These are phyloP conservation scores for Cercospora zeina DNA, from an alignment of 2,329 filamentous ascomycete species.

Conservation along the genomic window DNA sequence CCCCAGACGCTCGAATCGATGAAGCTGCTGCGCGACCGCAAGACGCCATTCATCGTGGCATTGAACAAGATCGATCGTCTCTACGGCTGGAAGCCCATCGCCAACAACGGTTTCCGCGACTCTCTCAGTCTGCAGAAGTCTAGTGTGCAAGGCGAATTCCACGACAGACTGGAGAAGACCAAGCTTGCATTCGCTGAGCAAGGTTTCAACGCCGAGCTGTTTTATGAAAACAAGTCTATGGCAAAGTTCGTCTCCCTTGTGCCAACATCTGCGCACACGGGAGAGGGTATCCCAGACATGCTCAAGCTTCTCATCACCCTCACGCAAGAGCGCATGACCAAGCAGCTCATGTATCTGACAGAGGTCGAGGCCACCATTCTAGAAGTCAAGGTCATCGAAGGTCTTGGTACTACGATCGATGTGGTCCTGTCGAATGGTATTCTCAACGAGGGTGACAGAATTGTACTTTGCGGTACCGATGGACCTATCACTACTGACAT, in stretches of 20 bases:
- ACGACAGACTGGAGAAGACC: slow-evolving; percentile 82
- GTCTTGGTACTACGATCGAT: slow-evolving; percentile 97
- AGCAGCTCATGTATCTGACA: slow-evolving; percentile 94
- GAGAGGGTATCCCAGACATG: slow-evolving; percentile 98
- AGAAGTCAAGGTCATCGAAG: slow-evolving; percentile 98
- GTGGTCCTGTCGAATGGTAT: slow-evolving; percentile 96
- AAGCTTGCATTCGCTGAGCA: slow-evolving; percentile 95
- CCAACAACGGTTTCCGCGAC: slow-evolving; percentile 97
- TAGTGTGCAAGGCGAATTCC: slow-evolving; percentile 91
- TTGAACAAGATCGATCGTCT: slow-evolving; percentile 99
- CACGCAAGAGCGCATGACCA: slow-evolving; percentile 96
- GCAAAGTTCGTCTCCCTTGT: slow-evolving; percentile 91
- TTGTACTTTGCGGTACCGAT: slow-evolving; percentile 95
- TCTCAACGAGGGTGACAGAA: slow-evolving; percentile 86
- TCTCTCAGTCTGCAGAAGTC: slow-evolving; percentile 87
- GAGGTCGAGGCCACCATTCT: slow-evolving; percentile 97
- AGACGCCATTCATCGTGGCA: slow-evolving; percentile 97
- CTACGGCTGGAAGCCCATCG: slow-evolving; percentile 97
- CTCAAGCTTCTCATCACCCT: slow-evolving; percentile 89
- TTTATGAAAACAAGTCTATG: slow-evolving; percentile 98
- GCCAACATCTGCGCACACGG: slow-evolving; percentile 96
- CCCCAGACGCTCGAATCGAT: slow-evolving; percentile 97
- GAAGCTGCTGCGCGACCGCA: slow-evolving; percentile 85
- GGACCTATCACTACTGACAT: slow-evolving; percentile 95
- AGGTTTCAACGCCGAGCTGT: slow-evolving; percentile 96